Base-by-base conservation (phyloP, 108 stramenopile genomes). In the Fragilaria crotonensis region DNA sequence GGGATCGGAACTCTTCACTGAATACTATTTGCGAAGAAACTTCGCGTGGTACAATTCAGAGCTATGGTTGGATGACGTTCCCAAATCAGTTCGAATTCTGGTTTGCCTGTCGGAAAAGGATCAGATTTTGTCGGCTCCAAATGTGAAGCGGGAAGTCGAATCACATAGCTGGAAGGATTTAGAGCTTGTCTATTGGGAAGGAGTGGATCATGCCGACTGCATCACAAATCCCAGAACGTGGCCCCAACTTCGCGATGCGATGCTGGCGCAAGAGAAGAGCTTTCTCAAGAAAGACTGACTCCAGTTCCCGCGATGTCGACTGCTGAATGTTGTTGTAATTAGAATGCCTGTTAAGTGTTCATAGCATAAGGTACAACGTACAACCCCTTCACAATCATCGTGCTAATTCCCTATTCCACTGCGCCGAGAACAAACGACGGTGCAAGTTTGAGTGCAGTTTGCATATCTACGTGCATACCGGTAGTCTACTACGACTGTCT, bases 41-140 rank as follows among this genome's bases (percentile, higher is more conserved):
- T 95, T 95, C 72, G 76, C 75, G 21, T 95, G 90, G 89, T 90
- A 93, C 71, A 89, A 90, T 49, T 78, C 73, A 30, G 89, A 90
- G 64, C 67, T 95, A 22, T 93, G 89, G 89, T 59, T 93, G 33
- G 80, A 89, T 31, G 89, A 93, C 52, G 47, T 93, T n/a, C 71
- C 79, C 0, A 9, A 30, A 2, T 30, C 77, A 33, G 71, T 65
- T 5, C 49, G 75, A 14, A 71, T 91, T 5, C 48, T 90, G 0
- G 72, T 95, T 0, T 72, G 64, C 32, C 29, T 90, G 36, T 70
- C 89, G 20, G 76, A 80, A 54, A 47, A 73, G 22, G 90, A 95
- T 62, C 80, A 87, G 50, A 89, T 95, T 72, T 65, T 87, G 5
- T 73, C 76, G 56, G 60, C 76, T 19, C 46, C 47, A 22, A 81